Conservation (phyloP, 257 asterid genomes). For the Avicennia marina region DNA sequence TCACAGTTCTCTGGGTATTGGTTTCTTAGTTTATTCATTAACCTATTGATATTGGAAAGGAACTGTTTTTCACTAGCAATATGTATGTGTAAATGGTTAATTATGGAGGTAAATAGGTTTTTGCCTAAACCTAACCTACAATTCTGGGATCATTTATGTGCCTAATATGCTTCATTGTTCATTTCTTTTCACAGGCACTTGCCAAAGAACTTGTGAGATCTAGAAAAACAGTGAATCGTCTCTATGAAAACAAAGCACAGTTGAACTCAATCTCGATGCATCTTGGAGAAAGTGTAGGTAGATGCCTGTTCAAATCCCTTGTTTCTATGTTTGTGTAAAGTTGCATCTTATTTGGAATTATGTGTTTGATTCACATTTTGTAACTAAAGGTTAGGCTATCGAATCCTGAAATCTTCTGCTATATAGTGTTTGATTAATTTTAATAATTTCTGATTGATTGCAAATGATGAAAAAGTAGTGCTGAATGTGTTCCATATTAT, state of each 20-base stretch:
- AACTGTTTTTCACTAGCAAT: no score
- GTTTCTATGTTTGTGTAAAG: background rate
- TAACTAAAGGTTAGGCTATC: background rate
- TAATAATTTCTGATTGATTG: no score
- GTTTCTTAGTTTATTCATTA: no score
- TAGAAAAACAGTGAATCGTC: conserved; percentile 70
- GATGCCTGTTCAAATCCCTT: conserved; percentile 11
- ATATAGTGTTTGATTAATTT: no score
- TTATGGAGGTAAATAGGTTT: no score
- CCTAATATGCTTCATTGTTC: conserved; percentile 13
- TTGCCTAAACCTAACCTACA: no score
- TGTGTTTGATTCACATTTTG: background rate
- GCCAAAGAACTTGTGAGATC: conserved; percentile 94
- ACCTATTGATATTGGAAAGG: background rate
- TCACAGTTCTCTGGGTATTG: no score
- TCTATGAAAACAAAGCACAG: conserved; percentile 92
- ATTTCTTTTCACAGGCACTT: conserved; percentile 51
- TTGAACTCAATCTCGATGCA: conserved; percentile 94
- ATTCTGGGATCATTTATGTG: background rate
- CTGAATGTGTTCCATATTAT: no score
- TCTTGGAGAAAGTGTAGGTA: conserved; percentile 98
- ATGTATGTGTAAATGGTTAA: no score
- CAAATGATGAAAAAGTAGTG: no score
- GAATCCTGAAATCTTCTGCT: no score
- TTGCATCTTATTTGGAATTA: no score